phyloP scores from a whole-genome alignment of 1,284 basidiomycete species.

The Mycena citricolor region DNA sequence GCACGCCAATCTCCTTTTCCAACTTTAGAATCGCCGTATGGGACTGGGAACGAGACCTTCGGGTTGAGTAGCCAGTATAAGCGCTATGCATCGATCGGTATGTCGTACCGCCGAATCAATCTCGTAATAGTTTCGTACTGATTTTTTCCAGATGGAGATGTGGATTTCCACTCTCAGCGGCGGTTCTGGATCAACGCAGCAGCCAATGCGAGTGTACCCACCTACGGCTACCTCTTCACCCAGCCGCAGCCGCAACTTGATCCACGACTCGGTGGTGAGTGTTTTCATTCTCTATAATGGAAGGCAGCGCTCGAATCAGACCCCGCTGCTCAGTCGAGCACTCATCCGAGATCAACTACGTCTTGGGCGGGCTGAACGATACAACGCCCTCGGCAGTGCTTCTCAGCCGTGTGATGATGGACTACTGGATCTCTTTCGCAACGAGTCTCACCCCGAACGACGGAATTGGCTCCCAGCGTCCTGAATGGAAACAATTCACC shows the following conservation, averaged over 20 bases:
- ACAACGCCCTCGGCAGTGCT: slow-evolving; percentile 13
- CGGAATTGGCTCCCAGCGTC: slow-evolving; percentile 16
- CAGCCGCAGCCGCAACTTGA: slow-evolving; percentile 33
- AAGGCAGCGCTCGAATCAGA: neutral
- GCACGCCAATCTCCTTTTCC: neutral
- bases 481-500: slow-evolving; percentile 15
- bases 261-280: slow-evolving; percentile 3
- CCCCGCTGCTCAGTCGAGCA: slow-evolving; percentile 2
- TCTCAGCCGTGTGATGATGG: slow-evolving; percentile 25
- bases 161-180: slow-evolving; percentile 41
- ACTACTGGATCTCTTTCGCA: slow-evolving; percentile 33
- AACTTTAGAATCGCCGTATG: slow-evolving; percentile 42
- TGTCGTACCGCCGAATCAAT: slow-evolving; percentile 20
- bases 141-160: slow-evolving; percentile 36
- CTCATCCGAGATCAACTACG: slow-evolving; percentile 8
- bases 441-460: slow-evolving; percentile 28
- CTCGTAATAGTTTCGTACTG: slow-evolving; percentile 4
- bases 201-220: slow-evolving; percentile 38
- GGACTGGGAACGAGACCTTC: slow-evolving; percentile 51
- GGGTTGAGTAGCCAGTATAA: slow-evolving; percentile 45
- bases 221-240: slow-evolving; percentile 49
- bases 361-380: slow-evolving; percentile 23
- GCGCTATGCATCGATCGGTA: slow-evolving; percentile 42
- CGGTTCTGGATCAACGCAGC: slow-evolving; percentile 42
- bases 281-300: neutral